Evolutionary conservation across 202 grass and related monocot species (phyloP), one percentile per base, ranked within the genome.

Genomic region (Zizania palustris): DNA sequence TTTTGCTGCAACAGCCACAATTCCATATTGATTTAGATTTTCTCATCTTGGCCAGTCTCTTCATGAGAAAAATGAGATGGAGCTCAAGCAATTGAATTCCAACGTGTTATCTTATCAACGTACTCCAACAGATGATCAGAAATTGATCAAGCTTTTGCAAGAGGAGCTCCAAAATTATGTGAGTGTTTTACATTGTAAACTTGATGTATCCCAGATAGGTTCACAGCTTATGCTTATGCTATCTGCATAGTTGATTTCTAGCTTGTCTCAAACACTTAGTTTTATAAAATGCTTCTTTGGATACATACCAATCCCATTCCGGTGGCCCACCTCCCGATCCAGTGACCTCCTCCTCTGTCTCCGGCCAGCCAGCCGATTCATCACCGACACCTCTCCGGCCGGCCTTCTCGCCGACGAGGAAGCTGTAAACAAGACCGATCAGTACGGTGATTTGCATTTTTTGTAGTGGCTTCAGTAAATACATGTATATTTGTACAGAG

Each of bases 91-190:
- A 39, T 82, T 71, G 79, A 75, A 73, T 50, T 87, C 70, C 19
- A 61, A 65, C 81, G 60, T 72, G 72, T 76, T 85, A 45, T 73
- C 79, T 73, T 14, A 11, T 45, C 81, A 85, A 78, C 83, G 11
- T 72, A 77, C 64, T 76, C 77, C 82, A 69, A 80, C 87, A 53
- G 87, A 92, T 48, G 95, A 98, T 45, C 65, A 95, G 80, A 92
- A 81, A 42, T 86, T 92, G 75, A 89, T 98, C 77, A 88, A 81
- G 68, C 82, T 95, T 81, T 80, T 98, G 63, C 89, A 83, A 81
- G 89, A 98, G 76, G 80, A 98, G 77, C 76, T 98, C 40, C 83
- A 40, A 3, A 85, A 90, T 76, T 87, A 86, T 87, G 91, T 98
- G 83, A 92, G 89, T 35, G 64, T 75, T 84, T 83, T 54, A 28